Evolutionary conservation across 371 early-diverging fungal species (phyloP).

Genomic region (Saksenaea oblongispora): DNA sequence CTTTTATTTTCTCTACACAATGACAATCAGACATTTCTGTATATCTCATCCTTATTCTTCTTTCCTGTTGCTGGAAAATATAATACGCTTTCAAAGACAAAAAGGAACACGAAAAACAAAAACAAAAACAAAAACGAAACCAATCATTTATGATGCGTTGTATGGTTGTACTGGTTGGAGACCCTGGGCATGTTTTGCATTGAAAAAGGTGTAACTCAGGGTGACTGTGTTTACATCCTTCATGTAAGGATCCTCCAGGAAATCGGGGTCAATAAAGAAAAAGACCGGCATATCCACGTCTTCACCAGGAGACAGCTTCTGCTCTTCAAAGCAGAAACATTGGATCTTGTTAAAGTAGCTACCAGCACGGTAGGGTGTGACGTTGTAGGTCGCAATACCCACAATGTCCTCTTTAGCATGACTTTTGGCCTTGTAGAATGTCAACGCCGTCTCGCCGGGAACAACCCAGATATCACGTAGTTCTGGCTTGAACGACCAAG

Average conservation of each 20-base stretch:
- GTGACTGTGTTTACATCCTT: constrained; percentile 93
- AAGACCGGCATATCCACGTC: constrained; percentile 99
- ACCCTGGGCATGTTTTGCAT: constrained; percentile 60
- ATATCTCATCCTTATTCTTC: not conserved
- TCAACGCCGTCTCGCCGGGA: constrained; percentile 96
- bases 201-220: constrained; percentile 92
- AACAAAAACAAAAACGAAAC: not conserved
- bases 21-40: not conserved
- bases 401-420: constrained; percentile 87
- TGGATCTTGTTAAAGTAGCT: constrained; percentile 98
- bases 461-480: constrained; percentile 82
- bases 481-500: constrained; percentile 93
- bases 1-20: constrained; percentile 4
- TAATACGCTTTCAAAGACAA: not conserved
- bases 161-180: not conserved
- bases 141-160: not conserved
- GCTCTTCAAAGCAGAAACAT: constrained; percentile 99
- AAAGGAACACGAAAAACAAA: constrained; percentile 8
- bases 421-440: constrained; percentile 96
- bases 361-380: constrained; percentile 91
- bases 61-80: not conserved
- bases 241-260: constrained; percentile 94
- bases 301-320: constrained; percentile 88
- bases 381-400: constrained; percentile 98
- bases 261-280: constrained; percentile 98